Percentiles rank a stretch among this genome's conserved stretches.
Conservation (phyloP, 2,329 filamentous ascomycete genomes). For the Epicoccum sorghinum region DNA sequence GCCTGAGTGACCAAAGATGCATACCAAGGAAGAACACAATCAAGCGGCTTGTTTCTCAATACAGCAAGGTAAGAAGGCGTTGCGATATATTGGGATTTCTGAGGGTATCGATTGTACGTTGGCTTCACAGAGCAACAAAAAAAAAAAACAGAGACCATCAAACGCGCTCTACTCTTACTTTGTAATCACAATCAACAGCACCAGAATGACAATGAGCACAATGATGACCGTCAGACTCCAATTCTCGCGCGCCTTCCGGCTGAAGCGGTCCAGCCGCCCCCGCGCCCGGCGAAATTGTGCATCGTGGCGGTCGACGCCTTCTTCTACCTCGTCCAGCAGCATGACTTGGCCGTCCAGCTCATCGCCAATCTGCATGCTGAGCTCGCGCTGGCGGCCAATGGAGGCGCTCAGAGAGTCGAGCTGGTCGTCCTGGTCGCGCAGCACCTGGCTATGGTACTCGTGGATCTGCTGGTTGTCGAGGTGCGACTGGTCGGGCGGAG, state of each 20-base stretch:
- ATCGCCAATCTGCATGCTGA: conserved; percentile 95
- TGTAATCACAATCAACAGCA: conserved; percentile 77
- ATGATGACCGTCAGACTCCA: conserved; percentile 86
- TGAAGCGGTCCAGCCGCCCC: conserved; percentile 72
- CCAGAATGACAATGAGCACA: conserved; percentile 76
- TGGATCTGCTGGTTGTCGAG: conserved; percentile 87
- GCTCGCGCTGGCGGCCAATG: conserved; percentile 86
- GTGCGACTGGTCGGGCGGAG: conserved; percentile 57
- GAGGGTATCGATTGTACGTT: no score
- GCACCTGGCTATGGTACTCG: conserved; percentile 77
- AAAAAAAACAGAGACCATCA: no score
- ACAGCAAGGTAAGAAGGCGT: no score
- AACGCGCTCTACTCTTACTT: conserved; percentile 25
- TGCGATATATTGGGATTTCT: no score
- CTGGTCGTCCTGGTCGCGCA: conserved; percentile 91
- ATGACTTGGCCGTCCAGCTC: conserved; percentile 90
- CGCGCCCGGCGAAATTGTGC: conserved; percentile 76
- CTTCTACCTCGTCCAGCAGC: conserved; percentile 88
- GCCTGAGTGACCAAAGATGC: no score
- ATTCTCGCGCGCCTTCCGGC: conserved; percentile 78
- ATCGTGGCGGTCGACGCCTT: conserved; percentile 80
- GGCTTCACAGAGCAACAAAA: no score
- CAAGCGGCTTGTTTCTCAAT: no score
- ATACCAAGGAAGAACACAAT: no score
- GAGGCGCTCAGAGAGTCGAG: conserved; percentile 85